phyloP scores from a whole-genome alignment of 495 filamentous ascomycete species.

The Collariella sp. region DNA sequence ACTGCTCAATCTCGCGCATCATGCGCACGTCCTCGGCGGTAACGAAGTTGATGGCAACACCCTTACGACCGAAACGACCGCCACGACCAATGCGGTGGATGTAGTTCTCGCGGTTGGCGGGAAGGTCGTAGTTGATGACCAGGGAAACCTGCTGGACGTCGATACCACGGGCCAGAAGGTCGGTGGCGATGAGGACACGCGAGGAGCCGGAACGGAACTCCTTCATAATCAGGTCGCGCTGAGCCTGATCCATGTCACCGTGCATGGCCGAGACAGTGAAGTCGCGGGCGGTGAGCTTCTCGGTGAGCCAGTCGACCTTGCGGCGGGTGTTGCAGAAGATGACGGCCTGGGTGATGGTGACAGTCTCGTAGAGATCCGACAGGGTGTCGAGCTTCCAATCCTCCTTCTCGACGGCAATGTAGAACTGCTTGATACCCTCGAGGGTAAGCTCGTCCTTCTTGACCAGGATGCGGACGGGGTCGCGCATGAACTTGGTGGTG shows the following conservation, averaged over 20 bases:
- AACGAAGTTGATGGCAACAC: constrained; percentile 99
- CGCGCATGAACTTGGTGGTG: constrained; percentile 99
- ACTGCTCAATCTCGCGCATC: constrained; percentile 90
- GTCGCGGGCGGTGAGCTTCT: constrained; percentile 96
- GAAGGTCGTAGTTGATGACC: constrained; percentile 98
- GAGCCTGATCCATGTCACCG: constrained; percentile 96
- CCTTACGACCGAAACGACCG: constrained; percentile 94
- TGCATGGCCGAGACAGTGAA: constrained; percentile 99
- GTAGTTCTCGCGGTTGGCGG: constrained; percentile 99
- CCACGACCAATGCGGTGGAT: constrained; percentile 96
- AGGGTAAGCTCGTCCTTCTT: constrained; percentile 99
- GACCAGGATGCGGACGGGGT: constrained; percentile 96
- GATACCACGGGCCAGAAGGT: constrained; percentile 96
- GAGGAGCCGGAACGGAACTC: constrained; percentile 96
- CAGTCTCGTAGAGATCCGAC: constrained; percentile 96
- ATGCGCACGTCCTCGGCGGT: constrained; percentile 97
- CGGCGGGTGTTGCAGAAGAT: constrained; percentile 99
- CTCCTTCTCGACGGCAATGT: constrained; percentile 98
- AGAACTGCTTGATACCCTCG: constrained; percentile 98
- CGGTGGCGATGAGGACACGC: constrained; percentile 94
- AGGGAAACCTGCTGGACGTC: constrained; percentile 99
- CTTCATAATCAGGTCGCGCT: constrained; percentile 97
- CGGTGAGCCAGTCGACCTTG: constrained; percentile 99
- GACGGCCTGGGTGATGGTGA: constrained; percentile 98
- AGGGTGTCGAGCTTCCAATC: constrained; percentile 99